Evolutionary conservation across 176 grass and related monocot genomes (phyloP).

Genomic region (Tillandsia leiboldiana): DNA sequence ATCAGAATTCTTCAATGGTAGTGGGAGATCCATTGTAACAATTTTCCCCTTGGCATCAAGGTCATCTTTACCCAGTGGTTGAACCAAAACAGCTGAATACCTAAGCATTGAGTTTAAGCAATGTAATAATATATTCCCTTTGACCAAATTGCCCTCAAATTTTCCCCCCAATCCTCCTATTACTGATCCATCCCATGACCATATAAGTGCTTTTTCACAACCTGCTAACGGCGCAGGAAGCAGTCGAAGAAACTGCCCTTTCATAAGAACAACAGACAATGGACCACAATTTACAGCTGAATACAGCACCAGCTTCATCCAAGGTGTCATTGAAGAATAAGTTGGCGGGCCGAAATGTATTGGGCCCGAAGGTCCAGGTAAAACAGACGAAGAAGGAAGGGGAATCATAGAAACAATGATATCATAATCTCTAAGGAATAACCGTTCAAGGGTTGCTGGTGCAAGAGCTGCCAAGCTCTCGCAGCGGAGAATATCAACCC

Average conservation of each 20-base stretch:
- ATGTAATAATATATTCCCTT: constrained; percentile 81
- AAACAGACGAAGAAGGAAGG: constrained; percentile 76
- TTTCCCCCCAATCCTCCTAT: constrained; percentile 79
- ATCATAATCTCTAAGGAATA: constrained; percentile 90
- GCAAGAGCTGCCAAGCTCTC: constrained; percentile 96
- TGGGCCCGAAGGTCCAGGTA: constrained; percentile 67
- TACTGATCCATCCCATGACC: constrained; percentile 88
- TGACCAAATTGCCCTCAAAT: constrained; percentile 95
- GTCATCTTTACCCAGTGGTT: constrained; percentile 75
- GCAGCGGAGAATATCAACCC: constrained; percentile 89
- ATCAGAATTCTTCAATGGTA: constrained; percentile 77
- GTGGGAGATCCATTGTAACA: constrained; percentile 67
- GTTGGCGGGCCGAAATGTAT: constrained; percentile 91
- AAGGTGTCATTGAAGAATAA: constrained; percentile 90
- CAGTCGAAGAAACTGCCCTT: constrained; percentile 75
- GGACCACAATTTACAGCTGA: constrained; percentile 64
- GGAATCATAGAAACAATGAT: constrained; percentile 96
- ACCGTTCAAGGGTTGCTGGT: constrained; percentile 61
- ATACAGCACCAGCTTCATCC: constrained; percentile 97
- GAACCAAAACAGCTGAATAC: constrained; percentile 82
- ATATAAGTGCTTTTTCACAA: constrained; percentile 86
- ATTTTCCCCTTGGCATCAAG: constrained; percentile 59
- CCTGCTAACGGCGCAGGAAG: constrained; percentile 78
- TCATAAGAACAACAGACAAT: constrained; percentile 80
- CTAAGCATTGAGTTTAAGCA: constrained; percentile 91